A percentile compares a stretch with the other conserved stretches of the same genome.
Evolutionary conservation across 306 rosid species (phyloP).

Genomic region (Quillaja saponaria): DNA sequence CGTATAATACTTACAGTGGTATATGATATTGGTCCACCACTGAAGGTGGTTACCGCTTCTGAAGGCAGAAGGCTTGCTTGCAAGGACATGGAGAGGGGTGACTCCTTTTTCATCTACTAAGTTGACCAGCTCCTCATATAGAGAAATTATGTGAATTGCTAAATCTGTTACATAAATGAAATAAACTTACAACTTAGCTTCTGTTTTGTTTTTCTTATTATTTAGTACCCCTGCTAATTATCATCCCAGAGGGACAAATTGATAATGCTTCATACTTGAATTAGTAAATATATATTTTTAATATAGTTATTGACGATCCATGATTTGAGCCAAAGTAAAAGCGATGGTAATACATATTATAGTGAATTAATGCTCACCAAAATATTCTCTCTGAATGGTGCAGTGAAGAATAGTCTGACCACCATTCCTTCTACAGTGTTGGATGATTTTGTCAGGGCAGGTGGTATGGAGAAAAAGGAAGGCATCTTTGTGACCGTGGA

Average conservation of each 20-base stretch:
- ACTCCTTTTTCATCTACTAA: conserved; percentile 24
- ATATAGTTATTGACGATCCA: too few relatives aligned
- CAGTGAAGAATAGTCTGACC: conserved; percentile 22
- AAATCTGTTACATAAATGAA: conserved; percentile 33
- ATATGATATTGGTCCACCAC: conserved; percentile 11
- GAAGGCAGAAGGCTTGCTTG: conserved; percentile 48
- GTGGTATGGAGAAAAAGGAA: conserved; percentile 27
- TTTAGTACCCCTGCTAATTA: too few relatives aligned
- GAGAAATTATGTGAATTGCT: conserved; percentile 38
- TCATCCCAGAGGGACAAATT: too few relatives aligned
- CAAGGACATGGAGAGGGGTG: conserved; percentile 47
- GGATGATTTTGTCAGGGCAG: too few relatives aligned
- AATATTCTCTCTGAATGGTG: conserved; percentile 1
- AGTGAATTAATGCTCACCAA: conserved; percentile 4
- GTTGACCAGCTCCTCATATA: conserved; percentile 25
- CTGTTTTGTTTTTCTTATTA: too few relatives aligned
- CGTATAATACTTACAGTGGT: conserved; percentile 37
- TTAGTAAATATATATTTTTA: too few relatives aligned
- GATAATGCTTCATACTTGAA: too few relatives aligned
- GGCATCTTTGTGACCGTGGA: conserved; percentile 25
- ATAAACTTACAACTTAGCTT: neutral
- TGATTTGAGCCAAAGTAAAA: neutral
- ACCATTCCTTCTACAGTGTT: neutral
- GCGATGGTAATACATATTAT: too few relatives aligned
- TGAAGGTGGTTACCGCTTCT: conserved; percentile 41